Conservation (phyloP, 78 protist species). For the Dictyostelium firmibasis region DNA sequence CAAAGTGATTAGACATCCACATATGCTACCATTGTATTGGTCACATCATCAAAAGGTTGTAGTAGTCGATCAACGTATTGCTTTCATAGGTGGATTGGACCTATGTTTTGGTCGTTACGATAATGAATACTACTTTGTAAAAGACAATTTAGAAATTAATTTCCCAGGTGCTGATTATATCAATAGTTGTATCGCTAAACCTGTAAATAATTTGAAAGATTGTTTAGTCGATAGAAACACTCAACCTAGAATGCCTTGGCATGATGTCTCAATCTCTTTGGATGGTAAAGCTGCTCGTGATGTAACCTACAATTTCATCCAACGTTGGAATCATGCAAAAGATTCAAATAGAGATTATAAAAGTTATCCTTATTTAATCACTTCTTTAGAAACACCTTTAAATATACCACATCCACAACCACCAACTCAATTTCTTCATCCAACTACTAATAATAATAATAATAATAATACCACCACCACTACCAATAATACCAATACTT, state of each 20-base stretch:
- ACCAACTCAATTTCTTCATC: background rate
- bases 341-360: conserved; percentile 66
- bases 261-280: conserved; percentile 52
- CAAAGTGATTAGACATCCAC: conserved; percentile 76
- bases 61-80: conserved; percentile 71
- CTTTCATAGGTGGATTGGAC: conserved; percentile 85
- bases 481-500: background rate
- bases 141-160: conserved; percentile 13
- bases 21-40: conserved; percentile 76
- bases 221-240: conserved; percentile 28
- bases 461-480: background rate
- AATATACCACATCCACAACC: background rate
- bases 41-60: conserved; percentile 84
- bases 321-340: conserved; percentile 88
- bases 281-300: conserved; percentile 80
- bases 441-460: background rate
- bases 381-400: conserved; percentile 3
- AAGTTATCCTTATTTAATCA: conserved; percentile 54
- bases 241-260: conserved; percentile 86
- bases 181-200: conserved; percentile 41
- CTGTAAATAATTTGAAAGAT: conserved; percentile 1
- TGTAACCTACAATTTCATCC: conserved; percentile 87
- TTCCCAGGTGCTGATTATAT: conserved; percentile 67
- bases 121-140: conserved; percentile 1
- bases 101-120: conserved; percentile 78